These are phyloP conservation scores for Gnomoniopsis smithogilvyi DNA, from an alignment of 2,329 filamentous ascomycete species.

Conservation along the genomic window DNA sequence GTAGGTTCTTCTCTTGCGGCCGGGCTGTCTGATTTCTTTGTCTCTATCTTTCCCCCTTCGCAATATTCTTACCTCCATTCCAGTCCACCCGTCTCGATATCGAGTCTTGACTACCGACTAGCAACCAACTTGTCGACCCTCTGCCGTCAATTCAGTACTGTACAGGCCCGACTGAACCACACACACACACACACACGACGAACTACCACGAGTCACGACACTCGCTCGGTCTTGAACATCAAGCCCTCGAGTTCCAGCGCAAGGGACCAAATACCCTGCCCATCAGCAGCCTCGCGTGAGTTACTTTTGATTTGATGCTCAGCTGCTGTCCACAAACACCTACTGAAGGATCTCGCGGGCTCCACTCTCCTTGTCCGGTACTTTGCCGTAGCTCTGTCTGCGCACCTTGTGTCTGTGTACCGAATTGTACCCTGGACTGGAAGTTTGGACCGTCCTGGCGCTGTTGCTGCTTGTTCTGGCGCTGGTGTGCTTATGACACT, in stretches of 20 bases:
- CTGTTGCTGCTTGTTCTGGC: not conserved
- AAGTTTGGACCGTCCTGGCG: not conserved
- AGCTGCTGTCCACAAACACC: constrained; percentile 4
- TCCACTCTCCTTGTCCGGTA: constrained; percentile 1
- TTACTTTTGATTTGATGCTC: constrained; percentile 4
- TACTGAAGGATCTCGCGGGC: not conserved
- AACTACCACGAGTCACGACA: not conserved
- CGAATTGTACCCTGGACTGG: not conserved
- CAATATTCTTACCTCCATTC: not conserved
- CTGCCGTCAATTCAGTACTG: not conserved
- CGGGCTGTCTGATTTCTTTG: not conserved
- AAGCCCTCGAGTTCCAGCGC: not conserved
- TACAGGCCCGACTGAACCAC: too few species aligned
- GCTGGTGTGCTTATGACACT: not conserved
- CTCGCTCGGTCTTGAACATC: not conserved
- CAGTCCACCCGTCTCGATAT: not conserved
- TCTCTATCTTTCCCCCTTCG: not conserved
- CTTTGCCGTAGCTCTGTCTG: not conserved
- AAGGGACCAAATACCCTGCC: not conserved
- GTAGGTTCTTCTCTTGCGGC: not conserved
- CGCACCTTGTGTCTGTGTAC: constrained; percentile 2
- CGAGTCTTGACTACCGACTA: not conserved
- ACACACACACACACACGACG: too few species aligned
- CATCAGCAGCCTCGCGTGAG: not conserved
- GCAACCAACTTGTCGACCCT: not conserved